Evolutionary conservation across 371 early-diverging fungal species (phyloP).

Genomic region (Mortierella sp.): DNA sequence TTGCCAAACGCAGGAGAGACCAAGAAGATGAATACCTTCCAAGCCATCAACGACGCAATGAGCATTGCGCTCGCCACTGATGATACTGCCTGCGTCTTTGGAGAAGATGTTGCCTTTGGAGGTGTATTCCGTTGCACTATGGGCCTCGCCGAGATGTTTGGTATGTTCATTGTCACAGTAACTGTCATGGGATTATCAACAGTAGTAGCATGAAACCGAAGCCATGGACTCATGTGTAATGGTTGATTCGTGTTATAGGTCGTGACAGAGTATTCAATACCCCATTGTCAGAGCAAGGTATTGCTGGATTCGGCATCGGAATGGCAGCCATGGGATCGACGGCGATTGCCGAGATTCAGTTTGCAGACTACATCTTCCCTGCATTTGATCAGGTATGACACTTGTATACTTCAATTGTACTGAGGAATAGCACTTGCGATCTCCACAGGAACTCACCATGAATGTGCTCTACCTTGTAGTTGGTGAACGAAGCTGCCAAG

Average conservation of each 20-base stretch:
- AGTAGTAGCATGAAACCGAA: not conserved
- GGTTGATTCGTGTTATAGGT: slow-evolving; percentile 37
- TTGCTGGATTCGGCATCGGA: slow-evolving; percentile 98
- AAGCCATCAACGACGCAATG: slow-evolving; percentile 96
- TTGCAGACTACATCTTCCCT: slow-evolving; percentile 98
- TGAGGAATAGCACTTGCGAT: not conserved
- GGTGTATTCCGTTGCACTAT: slow-evolving; percentile 97
- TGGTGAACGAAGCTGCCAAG: slow-evolving; percentile 99
- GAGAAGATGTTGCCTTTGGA: slow-evolving; percentile 98
- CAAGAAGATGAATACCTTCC: slow-evolving; percentile 93
- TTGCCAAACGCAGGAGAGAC: slow-evolving; percentile 67
- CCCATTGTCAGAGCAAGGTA: slow-evolving; percentile 96
- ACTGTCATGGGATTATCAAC: not conserved
- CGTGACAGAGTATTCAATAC: slow-evolving; percentile 96
- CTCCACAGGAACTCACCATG: too few species aligned
- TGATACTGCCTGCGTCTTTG: slow-evolving; percentile 94
- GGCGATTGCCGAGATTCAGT: slow-evolving; percentile 98
- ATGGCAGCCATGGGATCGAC: slow-evolving; percentile 97
- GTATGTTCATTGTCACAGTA: slow-evolving; percentile 37
- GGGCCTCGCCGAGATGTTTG: slow-evolving; percentile 92
- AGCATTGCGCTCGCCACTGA: slow-evolving; percentile 89
- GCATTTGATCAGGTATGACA: slow-evolving; percentile 93
- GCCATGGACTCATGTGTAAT: not conserved
- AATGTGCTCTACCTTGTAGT: slow-evolving; percentile 41
- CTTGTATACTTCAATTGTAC: not conserved